These are phyloP conservation scores for Xylariaceae sp. DNA, from an alignment of 2,329 filamentous ascomycete genomes.

Conservation along the genomic window DNA sequence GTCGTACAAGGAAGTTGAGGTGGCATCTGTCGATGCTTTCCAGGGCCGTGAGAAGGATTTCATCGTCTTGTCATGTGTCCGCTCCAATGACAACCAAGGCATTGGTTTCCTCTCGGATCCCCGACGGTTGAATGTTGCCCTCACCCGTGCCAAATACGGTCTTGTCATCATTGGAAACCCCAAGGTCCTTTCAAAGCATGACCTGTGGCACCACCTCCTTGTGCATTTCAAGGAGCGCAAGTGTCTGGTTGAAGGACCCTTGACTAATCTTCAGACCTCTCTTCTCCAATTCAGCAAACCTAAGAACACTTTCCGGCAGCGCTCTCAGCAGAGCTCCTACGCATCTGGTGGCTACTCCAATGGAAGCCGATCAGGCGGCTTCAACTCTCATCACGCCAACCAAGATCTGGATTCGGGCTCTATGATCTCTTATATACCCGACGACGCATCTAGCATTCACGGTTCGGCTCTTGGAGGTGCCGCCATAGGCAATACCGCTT, in stretches of 20 bases:
- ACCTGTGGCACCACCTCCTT: slow-evolving; percentile 92
- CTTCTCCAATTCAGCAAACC: slow-evolving; percentile 92
- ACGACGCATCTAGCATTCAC: slow-evolving; percentile 95
- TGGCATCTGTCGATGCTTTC: slow-evolving; percentile 97
- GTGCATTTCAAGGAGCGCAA: slow-evolving; percentile 96
- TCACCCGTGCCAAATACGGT: slow-evolving; percentile 95
- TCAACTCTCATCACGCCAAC: slow-evolving; percentile 36
- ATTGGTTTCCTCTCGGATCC: slow-evolving; percentile 98
- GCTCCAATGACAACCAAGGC: slow-evolving; percentile 97
- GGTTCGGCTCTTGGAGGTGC: slow-evolving; percentile 85
- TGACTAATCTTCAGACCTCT: slow-evolving; percentile 94
- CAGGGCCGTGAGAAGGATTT: slow-evolving; percentile 99
- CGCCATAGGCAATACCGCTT: slow-evolving; percentile 69
- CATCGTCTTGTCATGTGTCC: slow-evolving; percentile 94
- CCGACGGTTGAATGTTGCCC: slow-evolving; percentile 91
- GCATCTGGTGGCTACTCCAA: slow-evolving; percentile 35
- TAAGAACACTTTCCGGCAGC: slow-evolving; percentile 87
- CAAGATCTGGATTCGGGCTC: slow-evolving; percentile 74
- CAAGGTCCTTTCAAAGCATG: slow-evolving; percentile 95
- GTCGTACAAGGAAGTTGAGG: slow-evolving; percentile 96
- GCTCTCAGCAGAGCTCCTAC: slow-evolving; percentile 71
- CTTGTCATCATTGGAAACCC: slow-evolving; percentile 96
- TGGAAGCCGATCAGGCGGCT: slow-evolving; percentile 31
- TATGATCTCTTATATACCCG: slow-evolving; percentile 90
- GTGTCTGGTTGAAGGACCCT: slow-evolving; percentile 89